These are phyloP conservation scores for Xylaria flabelliformis DNA, from an alignment of 495 filamentous ascomycete genomes.

Conservation along the genomic window DNA sequence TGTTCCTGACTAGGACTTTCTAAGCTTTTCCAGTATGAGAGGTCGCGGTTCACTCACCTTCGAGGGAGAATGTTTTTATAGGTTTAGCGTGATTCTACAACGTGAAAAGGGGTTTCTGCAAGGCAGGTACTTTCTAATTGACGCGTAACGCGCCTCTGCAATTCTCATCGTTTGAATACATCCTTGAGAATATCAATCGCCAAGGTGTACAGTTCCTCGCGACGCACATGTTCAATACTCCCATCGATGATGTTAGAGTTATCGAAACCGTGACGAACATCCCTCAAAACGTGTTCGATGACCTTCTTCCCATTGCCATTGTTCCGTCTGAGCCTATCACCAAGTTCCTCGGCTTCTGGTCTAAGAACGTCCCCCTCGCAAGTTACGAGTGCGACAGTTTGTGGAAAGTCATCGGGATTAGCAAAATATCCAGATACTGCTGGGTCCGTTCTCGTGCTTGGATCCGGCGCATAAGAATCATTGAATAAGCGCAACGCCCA, in stretches of 20 bases:
- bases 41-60: not conserved
- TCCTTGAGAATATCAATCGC: constrained; percentile 18
- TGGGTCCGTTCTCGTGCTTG: constrained; percentile 20
- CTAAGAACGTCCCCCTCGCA: constrained; percentile 27
- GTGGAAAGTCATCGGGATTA: constrained; percentile 25
- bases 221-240: constrained; percentile 15
- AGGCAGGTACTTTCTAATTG: not conserved
- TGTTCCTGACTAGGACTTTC: not conserved
- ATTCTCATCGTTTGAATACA: not conserved
- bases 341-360: constrained; percentile 20
- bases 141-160: no score
- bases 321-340: constrained; percentile 12
- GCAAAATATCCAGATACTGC: constrained; percentile 25
- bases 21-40: not conserved
- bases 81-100: not conserved
- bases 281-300: constrained; percentile 8
- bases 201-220: constrained; percentile 21
- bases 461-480: constrained; percentile 29
- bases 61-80: not conserved
- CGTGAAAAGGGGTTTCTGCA: not conserved
- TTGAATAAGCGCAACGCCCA: constrained; percentile 21
- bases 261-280: constrained; percentile 29
- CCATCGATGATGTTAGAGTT: constrained; percentile 13
- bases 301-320: constrained; percentile 6
- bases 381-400: constrained; percentile 23